These are phyloP conservation scores for Irpex rosettiformis DNA, from an alignment of 1,284 basidiomycete genomes.

Conservation along the genomic window DNA sequence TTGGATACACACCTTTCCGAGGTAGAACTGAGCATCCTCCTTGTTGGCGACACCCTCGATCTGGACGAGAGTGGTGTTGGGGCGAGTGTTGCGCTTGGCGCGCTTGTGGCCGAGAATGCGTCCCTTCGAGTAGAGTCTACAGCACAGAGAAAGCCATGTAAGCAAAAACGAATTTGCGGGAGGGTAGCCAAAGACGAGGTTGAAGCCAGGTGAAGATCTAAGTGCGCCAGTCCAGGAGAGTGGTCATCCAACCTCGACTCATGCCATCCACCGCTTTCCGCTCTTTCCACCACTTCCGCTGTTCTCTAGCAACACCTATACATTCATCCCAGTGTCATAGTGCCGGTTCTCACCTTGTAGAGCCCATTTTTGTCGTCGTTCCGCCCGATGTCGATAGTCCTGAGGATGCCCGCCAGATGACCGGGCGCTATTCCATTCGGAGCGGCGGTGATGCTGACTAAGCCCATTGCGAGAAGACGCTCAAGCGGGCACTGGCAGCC, in stretches of 20 bases:
- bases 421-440: constrained; percentile 1
- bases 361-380: constrained; percentile 57
- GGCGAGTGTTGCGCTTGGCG: constrained; percentile 93
- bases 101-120: constrained; percentile 98
- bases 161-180: background rate
- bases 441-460: constrained; percentile 6
- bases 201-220: constrained; percentile 1
- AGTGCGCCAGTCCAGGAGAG: constrained; percentile 8
- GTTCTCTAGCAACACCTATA: constrained; percentile 14
- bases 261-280: constrained; percentile 35
- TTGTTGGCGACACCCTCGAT: constrained; percentile 95
- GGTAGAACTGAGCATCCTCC: constrained; percentile 96
- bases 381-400: constrained; percentile 31
- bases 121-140: constrained; percentile 95
- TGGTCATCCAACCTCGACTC: constrained; percentile 34
- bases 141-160: constrained; percentile 4
- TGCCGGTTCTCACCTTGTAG: constrained; percentile 60
- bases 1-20: constrained; percentile 82
- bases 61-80: constrained; percentile 95
- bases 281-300: constrained; percentile 16
- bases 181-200: background rate
- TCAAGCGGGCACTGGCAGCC: background rate
- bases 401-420: constrained; percentile 19
- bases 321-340: constrained; percentile 10
- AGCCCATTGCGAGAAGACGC: background rate